phyloP scores from a whole-genome alignment of 495 filamentous ascomycete genomes.

The Friedmanniomyces endolithicus region DNA sequence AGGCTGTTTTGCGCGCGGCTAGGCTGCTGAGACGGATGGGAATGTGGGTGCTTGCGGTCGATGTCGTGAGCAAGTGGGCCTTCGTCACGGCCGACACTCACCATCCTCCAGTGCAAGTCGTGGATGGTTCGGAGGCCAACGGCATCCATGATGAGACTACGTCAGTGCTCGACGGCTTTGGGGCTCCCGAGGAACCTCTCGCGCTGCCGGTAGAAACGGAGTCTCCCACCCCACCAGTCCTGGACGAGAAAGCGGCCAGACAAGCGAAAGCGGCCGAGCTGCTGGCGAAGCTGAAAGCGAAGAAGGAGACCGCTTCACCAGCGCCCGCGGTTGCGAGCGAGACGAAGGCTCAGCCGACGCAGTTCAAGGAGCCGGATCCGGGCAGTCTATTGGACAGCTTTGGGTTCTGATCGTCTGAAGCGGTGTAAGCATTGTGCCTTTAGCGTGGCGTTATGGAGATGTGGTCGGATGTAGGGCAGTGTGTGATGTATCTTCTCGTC shows the following conservation, averaged over 20 bases:
- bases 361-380: constrained; percentile 82
- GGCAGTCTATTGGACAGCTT: constrained; percentile 43
- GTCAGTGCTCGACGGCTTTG: constrained; percentile 23
- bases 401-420: constrained; percentile 29
- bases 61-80: constrained; percentile 72
- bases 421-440: not conserved
- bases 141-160: constrained; percentile 2
- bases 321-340: constrained; percentile 6
- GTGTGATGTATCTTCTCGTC: not conserved
- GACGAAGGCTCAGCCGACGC: constrained; percentile 55
- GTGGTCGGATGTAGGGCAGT: not conserved
- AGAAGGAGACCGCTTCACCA: constrained; percentile 26
- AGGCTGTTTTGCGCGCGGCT: constrained; percentile 80
- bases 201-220: constrained; percentile 3
- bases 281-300: constrained; percentile 36
- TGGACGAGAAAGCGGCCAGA: constrained; percentile 9
- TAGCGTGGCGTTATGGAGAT: constrained; percentile 4
- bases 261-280: constrained; percentile 26
- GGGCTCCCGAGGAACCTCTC: constrained; percentile 9
- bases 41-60: constrained; percentile 82
- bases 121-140: constrained; percentile 9
- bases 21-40: constrained; percentile 89
- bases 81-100: constrained; percentile 33
- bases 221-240: not conserved
- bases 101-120: not conserved